phyloP scores from a whole-genome alignment of 148 eudicot species.

The Chenopodium album region DNA sequence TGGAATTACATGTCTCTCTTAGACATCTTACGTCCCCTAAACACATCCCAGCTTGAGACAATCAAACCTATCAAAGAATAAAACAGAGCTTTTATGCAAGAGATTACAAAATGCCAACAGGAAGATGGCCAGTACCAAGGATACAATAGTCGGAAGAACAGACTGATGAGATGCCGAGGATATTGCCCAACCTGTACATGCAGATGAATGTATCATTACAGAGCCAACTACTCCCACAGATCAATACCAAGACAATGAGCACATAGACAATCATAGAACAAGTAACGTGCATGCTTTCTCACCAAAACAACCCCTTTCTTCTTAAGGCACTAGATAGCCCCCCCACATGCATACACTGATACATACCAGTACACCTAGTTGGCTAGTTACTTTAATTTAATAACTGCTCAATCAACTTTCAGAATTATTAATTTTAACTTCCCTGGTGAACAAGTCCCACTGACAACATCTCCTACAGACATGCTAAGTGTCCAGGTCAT shows the following conservation, averaged over 20 bases:
- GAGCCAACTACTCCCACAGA: neutral
- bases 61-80: slow-evolving; percentile 56
- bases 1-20: slow-evolving; percentile 19
- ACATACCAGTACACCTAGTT: neutral
- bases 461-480: neutral
- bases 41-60: slow-evolving; percentile 63
- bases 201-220: neutral
- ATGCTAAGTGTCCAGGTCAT: neutral
- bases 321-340: neutral
- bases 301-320: neutral
- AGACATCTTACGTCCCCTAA: slow-evolving; percentile 39
- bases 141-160: slow-evolving; percentile 84
- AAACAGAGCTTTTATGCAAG: slow-evolving; percentile 59
- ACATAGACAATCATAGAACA: neutral
- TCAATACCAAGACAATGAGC: neutral
- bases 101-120: slow-evolving; percentile 81
- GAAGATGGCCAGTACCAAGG: slow-evolving; percentile 99
- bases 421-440: neutral
- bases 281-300: neutral
- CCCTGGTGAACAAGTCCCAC: neutral
- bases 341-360: neutral
- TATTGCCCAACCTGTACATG: slow-evolving; percentile 71
- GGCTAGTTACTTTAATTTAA: neutral
- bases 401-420: neutral
- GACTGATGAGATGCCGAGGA: slow-evolving; percentile 85